Percentiles rank a stretch among this genome's conserved stretches.
phyloP scores from a whole-genome alignment of 345 rosid species.

The Alliaria petiolata region DNA sequence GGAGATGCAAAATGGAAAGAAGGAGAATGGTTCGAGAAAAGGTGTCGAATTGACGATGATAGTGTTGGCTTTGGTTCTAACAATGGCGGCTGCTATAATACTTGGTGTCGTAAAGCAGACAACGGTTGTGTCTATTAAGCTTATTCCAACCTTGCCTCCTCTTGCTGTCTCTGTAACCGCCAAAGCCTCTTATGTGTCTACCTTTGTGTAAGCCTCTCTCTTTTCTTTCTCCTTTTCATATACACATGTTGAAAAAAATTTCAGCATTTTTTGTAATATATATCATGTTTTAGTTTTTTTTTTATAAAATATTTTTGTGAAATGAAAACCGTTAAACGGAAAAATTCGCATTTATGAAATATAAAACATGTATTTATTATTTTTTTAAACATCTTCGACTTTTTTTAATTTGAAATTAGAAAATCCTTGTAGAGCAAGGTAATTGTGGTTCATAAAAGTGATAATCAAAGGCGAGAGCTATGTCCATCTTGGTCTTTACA shows the following conservation, averaged over 20 bases:
- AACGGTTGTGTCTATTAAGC: conserved; percentile 35
- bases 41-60: conserved; percentile 37
- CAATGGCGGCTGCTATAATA: conserved; percentile 43
- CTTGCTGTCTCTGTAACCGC: conserved; percentile 47
- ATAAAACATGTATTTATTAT: no score
- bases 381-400: not conserved
- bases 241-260: not conserved
- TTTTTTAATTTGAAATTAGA: not conserved
- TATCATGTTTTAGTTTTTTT: no score
- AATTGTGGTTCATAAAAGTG: not conserved
- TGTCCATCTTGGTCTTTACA: not conserved
- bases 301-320: not conserved
- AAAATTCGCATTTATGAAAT: no score
- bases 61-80: conserved; percentile 45
- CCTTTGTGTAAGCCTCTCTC: conserved; percentile 52
- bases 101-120: conserved; percentile 54
- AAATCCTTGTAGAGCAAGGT: not conserved
- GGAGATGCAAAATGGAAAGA: conserved; percentile 25
- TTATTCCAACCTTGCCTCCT: conserved; percentile 48
- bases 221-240: not conserved
- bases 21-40: not conserved
- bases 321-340: not conserved
- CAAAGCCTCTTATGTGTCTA: conserved; percentile 54
- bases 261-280: no score
- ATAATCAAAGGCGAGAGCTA: not conserved